A percentile compares a stretch with the other conserved stretches of the same genome.
phyloP scores from a whole-genome alignment of 495 filamentous ascomycete species.

The Echria macrotheca region DNA sequence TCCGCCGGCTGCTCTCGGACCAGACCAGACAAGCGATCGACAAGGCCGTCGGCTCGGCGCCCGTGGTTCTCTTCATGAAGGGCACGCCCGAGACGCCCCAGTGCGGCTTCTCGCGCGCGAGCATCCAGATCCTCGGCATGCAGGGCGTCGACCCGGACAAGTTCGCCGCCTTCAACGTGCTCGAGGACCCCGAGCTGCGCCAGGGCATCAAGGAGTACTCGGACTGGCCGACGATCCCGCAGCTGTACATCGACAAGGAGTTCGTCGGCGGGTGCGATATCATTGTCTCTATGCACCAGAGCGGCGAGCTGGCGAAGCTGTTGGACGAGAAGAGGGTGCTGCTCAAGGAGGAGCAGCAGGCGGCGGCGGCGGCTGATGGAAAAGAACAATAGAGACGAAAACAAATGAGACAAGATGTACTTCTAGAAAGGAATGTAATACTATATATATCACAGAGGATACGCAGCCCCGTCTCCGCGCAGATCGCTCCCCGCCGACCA shows the following conservation, averaged over 20 bases:
- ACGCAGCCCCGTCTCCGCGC: conserved; percentile 80
- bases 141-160: conserved; percentile 96
- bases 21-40: conserved; percentile 77
- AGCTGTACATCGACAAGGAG: conserved; percentile 90
- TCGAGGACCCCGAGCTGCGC: conserved; percentile 83
- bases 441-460: conserved; percentile 43
- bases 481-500: conserved; percentile 85
- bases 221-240: conserved; percentile 97
- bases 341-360: conserved; percentile 11
- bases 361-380: conserved; percentile 6
- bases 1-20: conserved; percentile 64
- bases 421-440: neutral
- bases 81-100: conserved; percentile 96
- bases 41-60: conserved; percentile 74
- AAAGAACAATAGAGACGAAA: conserved; percentile 19
- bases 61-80: conserved; percentile 98
- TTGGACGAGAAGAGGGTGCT: conserved; percentile 86
- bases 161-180: conserved; percentile 93
- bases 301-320: conserved; percentile 84
- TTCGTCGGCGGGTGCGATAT: conserved; percentile 98
- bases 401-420: conserved; percentile 3
- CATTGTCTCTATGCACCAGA: conserved; percentile 94
- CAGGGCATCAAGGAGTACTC: conserved; percentile 97
- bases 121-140: conserved; percentile 86
- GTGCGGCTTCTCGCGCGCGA: conserved; percentile 94